Base-by-base conservation (phyloP, 2,329 filamentous ascomycete genomes). In the Cladophialophora chaetospira region DNA sequence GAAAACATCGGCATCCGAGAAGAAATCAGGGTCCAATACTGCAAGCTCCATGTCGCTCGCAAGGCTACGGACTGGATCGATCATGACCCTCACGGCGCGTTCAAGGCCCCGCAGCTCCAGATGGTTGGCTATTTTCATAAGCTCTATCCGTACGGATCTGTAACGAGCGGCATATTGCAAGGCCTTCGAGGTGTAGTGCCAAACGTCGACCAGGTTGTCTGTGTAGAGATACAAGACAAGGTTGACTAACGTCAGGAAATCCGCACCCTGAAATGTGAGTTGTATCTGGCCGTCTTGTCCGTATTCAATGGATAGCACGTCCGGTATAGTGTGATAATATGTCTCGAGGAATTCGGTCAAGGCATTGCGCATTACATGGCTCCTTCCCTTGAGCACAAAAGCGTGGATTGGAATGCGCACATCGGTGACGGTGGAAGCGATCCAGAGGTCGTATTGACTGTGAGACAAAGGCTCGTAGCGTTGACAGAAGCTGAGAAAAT, bases 61-160 rank as follows among this genome's bases (percentile, higher is more conserved):
- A 66, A 97, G 74, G 13, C 81, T 85, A 46, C 75, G 79, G 55
- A 82, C 78, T 0, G 89, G 83, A 31, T 81, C 78, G 4, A 82
- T 82, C 81, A 95, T 91, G 31, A 90, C 76, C 45, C 91, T 85
- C 0, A 88, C 88, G 15, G 90, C 87, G 38, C 85, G 81, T 72
- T 97, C 92, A 3, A 97, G 77, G 28, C 82, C 83, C 13, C 75
- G 71, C 70, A 97, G 79, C 11, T 87, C 84, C 1, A 97, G 78
- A 53, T 82, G 82, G 1, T 83, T 83, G 8, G 89, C 88, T n/a
- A 92, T 66, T 63, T 86, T 93, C 87, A 96, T 94, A n/a, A 97
- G 76, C 68, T 97, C 93, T 0, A 79, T 81, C 17, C 93, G 86
- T 15, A 96, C 81, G 66, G 92, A 86, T 21, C 91, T 88, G 70